A percentile compares a stretch with the other conserved stretches of the same genome.
phyloP scores from a whole-genome alignment of 1,284 basidiomycete species.

The Malassezia yamatoensis region DNA sequence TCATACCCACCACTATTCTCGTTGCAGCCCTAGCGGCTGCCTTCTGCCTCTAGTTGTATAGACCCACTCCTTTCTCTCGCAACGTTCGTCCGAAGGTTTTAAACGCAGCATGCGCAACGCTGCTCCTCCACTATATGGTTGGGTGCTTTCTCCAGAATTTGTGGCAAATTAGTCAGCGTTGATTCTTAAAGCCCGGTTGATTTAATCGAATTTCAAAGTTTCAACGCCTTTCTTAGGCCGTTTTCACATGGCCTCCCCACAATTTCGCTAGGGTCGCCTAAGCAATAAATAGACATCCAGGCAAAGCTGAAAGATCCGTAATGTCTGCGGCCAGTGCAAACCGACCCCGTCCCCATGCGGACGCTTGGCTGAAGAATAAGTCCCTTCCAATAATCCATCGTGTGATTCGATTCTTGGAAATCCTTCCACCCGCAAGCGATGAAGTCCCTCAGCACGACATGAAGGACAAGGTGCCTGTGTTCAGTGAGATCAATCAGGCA shows the following conservation, averaged over 20 bases:
- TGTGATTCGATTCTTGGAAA: neutral
- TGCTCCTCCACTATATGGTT: too few relatives aligned
- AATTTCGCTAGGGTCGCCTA: neutral
- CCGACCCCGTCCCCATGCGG: constrained; percentile 3
- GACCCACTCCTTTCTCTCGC: neutral
- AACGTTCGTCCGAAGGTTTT: too few relatives aligned
- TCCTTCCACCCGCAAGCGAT: constrained; percentile 1
- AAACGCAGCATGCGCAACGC: too few relatives aligned
- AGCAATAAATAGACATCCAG: neutral
- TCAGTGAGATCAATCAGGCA: constrained; percentile 1
- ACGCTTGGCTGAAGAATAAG: constrained; percentile 2
- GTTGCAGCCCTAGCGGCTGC: neutral
- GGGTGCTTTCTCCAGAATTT: too few relatives aligned
- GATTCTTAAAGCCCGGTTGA: too few relatives aligned
- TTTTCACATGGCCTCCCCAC: neutral
- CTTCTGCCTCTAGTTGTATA: neutral
- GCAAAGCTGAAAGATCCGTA: neutral
- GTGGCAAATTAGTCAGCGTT: too few relatives aligned
- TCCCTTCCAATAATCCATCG: neutral
- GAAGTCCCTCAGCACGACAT: neutral
- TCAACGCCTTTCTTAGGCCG: too few relatives aligned
- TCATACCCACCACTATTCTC: neutral
- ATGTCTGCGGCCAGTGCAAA: neutral
- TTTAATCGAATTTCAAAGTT: too few relatives aligned
- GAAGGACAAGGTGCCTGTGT: constrained; percentile 2